Conservation (phyloP, 805 yeast genomes). For the Ogataea pilisensis region DNA sequence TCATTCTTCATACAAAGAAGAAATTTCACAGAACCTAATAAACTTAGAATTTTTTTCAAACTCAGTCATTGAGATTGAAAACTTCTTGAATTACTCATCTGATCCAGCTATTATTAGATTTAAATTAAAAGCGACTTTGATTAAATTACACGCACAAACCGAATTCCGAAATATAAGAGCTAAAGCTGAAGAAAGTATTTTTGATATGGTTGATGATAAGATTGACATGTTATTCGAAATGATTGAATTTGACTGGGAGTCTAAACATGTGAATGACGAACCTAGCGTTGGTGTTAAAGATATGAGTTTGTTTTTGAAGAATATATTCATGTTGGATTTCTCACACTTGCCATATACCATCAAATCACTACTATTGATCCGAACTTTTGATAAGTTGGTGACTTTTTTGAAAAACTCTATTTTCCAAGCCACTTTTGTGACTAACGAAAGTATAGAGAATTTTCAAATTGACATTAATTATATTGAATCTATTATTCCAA, state of each 20-base stretch:
- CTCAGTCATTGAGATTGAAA: slow-evolving; percentile 69
- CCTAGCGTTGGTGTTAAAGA: slow-evolving; percentile 78
- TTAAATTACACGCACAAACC: slow-evolving; percentile 37
- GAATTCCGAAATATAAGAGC: slow-evolving; percentile 57
- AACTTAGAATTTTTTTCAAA: slow-evolving; percentile 82
- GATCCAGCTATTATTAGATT: slow-evolving; percentile 36
- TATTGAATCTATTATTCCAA: slow-evolving; percentile 54
- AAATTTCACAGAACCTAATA: slow-evolving; percentile 81
- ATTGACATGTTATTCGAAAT: slow-evolving; percentile 77
- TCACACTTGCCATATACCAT: slow-evolving; percentile 76
- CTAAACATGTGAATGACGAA: slow-evolving; percentile 45
- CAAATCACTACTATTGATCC: slow-evolving; percentile 72
- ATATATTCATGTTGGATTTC: slow-evolving; percentile 80
- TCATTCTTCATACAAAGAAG: slow-evolving; percentile 77
- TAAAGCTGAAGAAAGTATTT: slow-evolving; percentile 74
- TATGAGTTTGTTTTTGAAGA: slow-evolving; percentile 78
- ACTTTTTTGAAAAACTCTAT: slow-evolving; percentile 62
- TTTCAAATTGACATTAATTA: slow-evolving; percentile 79
- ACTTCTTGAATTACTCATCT: slow-evolving; percentile 28
- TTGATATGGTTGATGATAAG: slow-evolving; percentile 76
- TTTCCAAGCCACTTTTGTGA: slow-evolving; percentile 50
- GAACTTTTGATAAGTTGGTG: slow-evolving; percentile 83
- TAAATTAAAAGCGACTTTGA: slow-evolving; percentile 22
- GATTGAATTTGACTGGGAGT: slow-evolving; percentile 82
- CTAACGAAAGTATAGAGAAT: slow-evolving; percentile 60